phyloP scores from a whole-genome alignment of 257 asterid species.

The Gynochthodes officinalis region DNA sequence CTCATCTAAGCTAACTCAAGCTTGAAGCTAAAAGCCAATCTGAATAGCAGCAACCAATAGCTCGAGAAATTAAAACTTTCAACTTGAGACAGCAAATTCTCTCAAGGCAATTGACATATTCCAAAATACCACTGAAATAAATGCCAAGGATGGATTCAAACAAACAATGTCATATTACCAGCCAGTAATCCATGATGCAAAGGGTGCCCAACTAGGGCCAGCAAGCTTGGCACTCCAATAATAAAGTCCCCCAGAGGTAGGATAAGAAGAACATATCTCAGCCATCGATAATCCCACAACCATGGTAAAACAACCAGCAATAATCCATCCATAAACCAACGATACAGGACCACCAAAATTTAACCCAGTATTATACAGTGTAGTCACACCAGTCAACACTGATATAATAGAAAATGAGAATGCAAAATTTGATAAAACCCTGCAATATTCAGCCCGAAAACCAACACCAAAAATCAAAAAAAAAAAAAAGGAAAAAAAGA shows the following conservation, averaged over 20 bases:
- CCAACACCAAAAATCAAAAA: not conserved
- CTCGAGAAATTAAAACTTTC: not conserved
- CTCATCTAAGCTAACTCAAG: not conserved
- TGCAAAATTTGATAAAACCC: slow-evolving; percentile 86
- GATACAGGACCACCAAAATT: slow-evolving; percentile 86
- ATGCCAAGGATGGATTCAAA: not conserved
- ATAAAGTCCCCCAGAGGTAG: slow-evolving; percentile 98
- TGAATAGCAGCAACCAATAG: not conserved
- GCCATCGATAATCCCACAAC: slow-evolving; percentile 89
- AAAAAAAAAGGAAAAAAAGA: no score
- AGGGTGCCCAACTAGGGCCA: slow-evolving; percentile 96
- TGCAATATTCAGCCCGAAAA: slow-evolving; percentile 29
- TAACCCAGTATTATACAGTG: slow-evolving; percentile 80
- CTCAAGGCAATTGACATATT: not conserved
- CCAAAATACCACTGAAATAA: slow-evolving; percentile 1
- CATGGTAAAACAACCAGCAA: slow-evolving; percentile 80
- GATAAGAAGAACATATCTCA: slow-evolving; percentile 94
- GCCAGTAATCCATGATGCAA: slow-evolving; percentile 98
- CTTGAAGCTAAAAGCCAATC: not conserved
- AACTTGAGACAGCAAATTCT: not conserved
- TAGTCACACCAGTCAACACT: slow-evolving; percentile 88
- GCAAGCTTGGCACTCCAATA: slow-evolving; percentile 99
- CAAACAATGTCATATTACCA: slow-evolving; percentile 42
- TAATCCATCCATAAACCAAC: slow-evolving; percentile 82
- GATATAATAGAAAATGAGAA: slow-evolving; percentile 88